Base-by-base conservation (phyloP, 805 yeast genomes). In the Torulaspora microellipsoides region DNA sequence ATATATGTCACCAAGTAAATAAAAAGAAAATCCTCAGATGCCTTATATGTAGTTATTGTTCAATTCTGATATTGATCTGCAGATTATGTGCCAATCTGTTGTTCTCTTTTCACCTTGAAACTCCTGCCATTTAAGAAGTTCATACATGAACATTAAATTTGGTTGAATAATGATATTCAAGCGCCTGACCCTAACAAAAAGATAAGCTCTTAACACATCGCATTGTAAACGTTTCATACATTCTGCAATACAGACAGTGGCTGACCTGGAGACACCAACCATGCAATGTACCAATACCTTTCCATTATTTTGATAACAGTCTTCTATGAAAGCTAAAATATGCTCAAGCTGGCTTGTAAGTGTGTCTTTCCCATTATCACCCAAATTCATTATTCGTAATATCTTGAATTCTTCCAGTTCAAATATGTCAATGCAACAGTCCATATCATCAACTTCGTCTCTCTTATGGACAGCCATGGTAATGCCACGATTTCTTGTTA, bases 121-220 rank as follows among this genome's bases (percentile, higher is more conserved):
- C 43, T 71, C 75, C 41, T 65, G 67, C 59, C 66, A 62, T 60
- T 81, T 83, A 62, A 87, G 78, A 48, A 91, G 70, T 58, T 90
- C 97, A 63, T 88, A 91, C 88, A 89, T 85, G 59, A 91, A 82
- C 60, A 91, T 77, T 60, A 91, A 69, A 61, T 89, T 91, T 11
- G 98, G 98, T 64, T 91, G 98, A 50, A 91, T 91, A 27, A 91
- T 87, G 46, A 91, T 90, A 62, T 91, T 91, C 56, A 91, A 73
- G 41, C 98, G 71, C 40, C 96, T 71, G 3, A 88, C 96, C 33
- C 97, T 72, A n/a, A 89, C 96, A 65, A 73, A 88, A 34, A 90
- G 65, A 57, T 90, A 91, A 0, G 98, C 96, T 27, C 81, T 70
- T 2, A 93, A 81, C 25, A 91, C 67, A 34, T 79, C 77, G 42